These are phyloP conservation scores for Pestalotiopsis sp. DNA, from an alignment of 2,329 filamentous ascomycete species.

Conservation along the genomic window DNA sequence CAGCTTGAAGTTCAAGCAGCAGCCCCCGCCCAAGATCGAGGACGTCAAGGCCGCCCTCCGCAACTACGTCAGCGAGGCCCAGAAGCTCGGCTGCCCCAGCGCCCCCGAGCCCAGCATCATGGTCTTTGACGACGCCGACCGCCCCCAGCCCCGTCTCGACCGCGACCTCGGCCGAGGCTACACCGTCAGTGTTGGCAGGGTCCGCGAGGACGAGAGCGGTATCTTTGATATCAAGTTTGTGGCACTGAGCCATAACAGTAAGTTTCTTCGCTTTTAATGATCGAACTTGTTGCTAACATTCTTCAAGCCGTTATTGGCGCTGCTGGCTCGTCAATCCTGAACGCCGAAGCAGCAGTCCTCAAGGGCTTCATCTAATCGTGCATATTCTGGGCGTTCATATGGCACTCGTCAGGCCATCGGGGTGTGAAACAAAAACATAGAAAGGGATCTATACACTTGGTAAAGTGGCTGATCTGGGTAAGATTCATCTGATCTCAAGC, in stretches of 20 bases:
- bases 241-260: constrained; percentile 80
- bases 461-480: not conserved
- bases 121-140: constrained; percentile 86
- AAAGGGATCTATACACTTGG: not conserved
- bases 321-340: constrained; percentile 93
- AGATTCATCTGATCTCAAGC: not conserved
- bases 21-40: constrained; percentile 73
- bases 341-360: constrained; percentile 88
- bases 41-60: constrained; percentile 79
- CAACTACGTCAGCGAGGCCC: constrained; percentile 79
- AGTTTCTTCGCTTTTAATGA: constrained; percentile 25
- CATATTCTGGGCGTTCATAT: not conserved
- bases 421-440: not conserved
- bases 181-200: constrained; percentile 85
- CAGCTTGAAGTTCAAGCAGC: constrained; percentile 77
- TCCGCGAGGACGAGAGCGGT: constrained; percentile 82
- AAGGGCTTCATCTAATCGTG: constrained; percentile 74
- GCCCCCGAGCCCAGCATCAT: constrained; percentile 81
- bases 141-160: constrained; percentile 90
- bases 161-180: constrained; percentile 85
- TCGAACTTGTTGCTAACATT: not conserved
- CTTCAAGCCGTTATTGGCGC: constrained; percentile 81
- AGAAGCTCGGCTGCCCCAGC: constrained; percentile 82
- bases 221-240: constrained; percentile 97
- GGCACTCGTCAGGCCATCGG: not conserved